Evolutionary conservation across 345 rosid species (phyloP), one percentile per base, ranked within the genome.

Genomic region (Trapa incisa): DNA sequence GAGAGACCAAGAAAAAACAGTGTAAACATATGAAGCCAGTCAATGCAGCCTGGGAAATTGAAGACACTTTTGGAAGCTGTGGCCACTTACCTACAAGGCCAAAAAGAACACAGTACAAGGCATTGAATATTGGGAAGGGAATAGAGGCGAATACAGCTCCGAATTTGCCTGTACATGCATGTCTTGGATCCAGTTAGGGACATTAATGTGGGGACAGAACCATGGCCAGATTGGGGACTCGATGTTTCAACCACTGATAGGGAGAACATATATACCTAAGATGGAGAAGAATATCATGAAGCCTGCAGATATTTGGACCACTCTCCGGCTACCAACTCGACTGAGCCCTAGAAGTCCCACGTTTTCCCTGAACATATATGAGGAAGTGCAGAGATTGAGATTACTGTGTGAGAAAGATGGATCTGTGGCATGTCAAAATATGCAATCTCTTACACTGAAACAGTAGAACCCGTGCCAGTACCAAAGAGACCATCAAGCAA

Each of bases 91-190:
- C 87, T 0, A 91, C 97, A 13, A 91, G 88, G 13, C 99, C 97
- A 16, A 95, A 91, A 70, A 91, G 85, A 60, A 95, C 80, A 71
- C 99, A 95, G 67, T 91, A 82, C 16, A 87, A 73, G 48, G 96
- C 97, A 57, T 96, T 96, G 69, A 85, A 95, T 57, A 95, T 89
- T 1, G 97, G 87, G 74, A 89, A 80, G 13, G 99, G 99, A 78
- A 95, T 89, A 1, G 99, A 94, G 42, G 97, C 99, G 71, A 94
- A 94, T 11, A 94, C 88, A 32, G 99, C 97, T 47, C 97, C 99
- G 43, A 95, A 91, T 78, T 95, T 95, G 64, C 99, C 99, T 94
- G 86, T 33, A 58, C 63, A 35, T 65, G 33, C 35, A 37, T 35
- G 5, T 64, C 13, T 64, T 5, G 47, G 37, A 64, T 43, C 8